Conservation (phyloP, 305 asterid genomes). For the Fraxinus floribunda region DNA sequence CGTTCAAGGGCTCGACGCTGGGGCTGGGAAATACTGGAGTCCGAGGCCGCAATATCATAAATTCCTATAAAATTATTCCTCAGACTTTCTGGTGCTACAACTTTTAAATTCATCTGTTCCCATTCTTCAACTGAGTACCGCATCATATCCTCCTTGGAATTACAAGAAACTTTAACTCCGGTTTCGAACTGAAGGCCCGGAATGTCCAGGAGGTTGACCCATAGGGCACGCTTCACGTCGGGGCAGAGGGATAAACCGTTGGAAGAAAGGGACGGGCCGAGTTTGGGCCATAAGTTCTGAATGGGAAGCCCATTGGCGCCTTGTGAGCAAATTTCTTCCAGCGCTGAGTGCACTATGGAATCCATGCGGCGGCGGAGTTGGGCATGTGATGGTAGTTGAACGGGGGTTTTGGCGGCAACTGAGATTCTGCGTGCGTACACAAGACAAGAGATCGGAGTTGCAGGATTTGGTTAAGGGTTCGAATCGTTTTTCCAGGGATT, state of each 20-base stretch:
- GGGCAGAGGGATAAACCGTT: conserved; percentile 57
- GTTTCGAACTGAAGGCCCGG: conserved; percentile 60
- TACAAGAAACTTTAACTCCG: conserved; percentile 26
- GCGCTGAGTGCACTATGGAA: conserved; percentile 57
- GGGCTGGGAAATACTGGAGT: conserved; percentile 36
- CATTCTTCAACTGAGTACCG: conserved; percentile 51
- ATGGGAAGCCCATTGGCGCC: conserved; percentile 61
- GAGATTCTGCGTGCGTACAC: not conserved
- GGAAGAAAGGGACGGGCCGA: conserved; percentile 44
- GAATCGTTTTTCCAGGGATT: not conserved
- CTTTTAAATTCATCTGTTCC: conserved; percentile 52
- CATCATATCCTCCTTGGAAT: conserved; percentile 29
- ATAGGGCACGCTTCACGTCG: conserved; percentile 62
- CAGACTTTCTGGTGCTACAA: conserved; percentile 67
- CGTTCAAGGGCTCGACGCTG: conserved; percentile 68
- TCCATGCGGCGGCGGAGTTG: conserved; percentile 53
- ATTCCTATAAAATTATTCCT: conserved; percentile 74
- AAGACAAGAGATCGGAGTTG: not conserved
- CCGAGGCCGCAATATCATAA: conserved; percentile 58
- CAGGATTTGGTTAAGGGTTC: not conserved
- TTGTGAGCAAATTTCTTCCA: conserved; percentile 76
- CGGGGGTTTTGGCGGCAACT: conserved; percentile 33
- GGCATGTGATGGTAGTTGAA: conserved; percentile 22
- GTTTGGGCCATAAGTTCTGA: conserved; percentile 61
- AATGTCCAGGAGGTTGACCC: conserved; percentile 65